Evolutionary conservation across 2,329 filamentous ascomycete species (phyloP).

Genomic region (Colletotrichum karsti): DNA sequence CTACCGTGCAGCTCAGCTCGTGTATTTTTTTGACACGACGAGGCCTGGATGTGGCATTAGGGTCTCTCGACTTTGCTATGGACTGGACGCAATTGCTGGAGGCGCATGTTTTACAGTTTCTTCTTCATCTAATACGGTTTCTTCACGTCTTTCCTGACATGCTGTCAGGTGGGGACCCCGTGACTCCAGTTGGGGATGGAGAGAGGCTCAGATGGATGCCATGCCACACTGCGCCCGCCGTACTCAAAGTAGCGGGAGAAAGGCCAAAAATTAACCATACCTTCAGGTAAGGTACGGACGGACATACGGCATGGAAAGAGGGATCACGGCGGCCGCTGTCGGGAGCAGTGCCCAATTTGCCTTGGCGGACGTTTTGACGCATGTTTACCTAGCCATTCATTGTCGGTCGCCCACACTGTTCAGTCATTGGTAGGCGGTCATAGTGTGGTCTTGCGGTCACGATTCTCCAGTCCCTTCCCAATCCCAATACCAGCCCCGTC

Average conservation of each 20-base stretch:
- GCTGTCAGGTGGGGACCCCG: constrained; percentile 9
- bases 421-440: background rate
- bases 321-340: background rate
- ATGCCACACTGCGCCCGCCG: background rate
- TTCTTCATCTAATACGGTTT: constrained; percentile 24
- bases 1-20: background rate
- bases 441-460: background rate
- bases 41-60: background rate
- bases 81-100: background rate
- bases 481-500: background rate
- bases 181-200: background rate
- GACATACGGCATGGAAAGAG: background rate
- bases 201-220: background rate
- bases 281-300: background rate
- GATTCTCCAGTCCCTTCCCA: background rate
- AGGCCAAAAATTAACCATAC: background rate
- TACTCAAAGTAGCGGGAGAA: background rate
- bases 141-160: background rate
- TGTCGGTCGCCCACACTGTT: constrained; percentile 3
- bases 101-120: constrained; percentile 17
- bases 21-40: background rate
- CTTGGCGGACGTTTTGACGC: background rate
- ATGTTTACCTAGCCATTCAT: background rate
- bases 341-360: background rate
- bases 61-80: background rate